Conservation (phyloP, 305 asterid species). For the Withania somnifera region DNA sequence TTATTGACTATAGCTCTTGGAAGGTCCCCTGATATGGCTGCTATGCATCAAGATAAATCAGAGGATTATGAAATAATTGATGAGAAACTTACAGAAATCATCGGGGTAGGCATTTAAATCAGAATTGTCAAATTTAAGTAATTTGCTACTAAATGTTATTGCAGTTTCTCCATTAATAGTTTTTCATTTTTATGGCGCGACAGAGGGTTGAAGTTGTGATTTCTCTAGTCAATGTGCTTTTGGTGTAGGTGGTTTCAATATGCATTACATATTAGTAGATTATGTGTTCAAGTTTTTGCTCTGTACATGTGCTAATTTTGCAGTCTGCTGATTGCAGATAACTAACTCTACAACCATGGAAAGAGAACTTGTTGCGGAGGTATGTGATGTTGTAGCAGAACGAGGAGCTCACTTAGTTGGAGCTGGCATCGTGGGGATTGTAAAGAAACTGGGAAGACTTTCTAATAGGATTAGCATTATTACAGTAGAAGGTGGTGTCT, state of each 20-base stretch:
- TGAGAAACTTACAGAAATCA: constrained; percentile 47
- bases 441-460: constrained; percentile 52
- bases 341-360: constrained; percentile 31
- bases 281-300: neutral
- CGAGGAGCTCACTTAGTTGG: constrained; percentile 81
- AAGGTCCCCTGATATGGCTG: constrained; percentile 71
- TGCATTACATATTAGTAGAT: neutral
- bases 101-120: constrained; percentile 24
- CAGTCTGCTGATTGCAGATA: constrained; percentile 29
- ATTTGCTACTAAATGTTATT: neutral
- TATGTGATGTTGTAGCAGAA: constrained; percentile 68
- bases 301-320: neutral
- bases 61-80: constrained; percentile 53
- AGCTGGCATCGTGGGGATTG: constrained; percentile 64
- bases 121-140: neutral
- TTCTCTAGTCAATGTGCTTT: neutral
- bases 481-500: constrained; percentile 59
- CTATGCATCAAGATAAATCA: constrained; percentile 84
- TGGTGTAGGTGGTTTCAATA: neutral
- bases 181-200: neutral
- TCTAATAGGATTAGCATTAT: constrained; percentile 43
- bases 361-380: constrained; percentile 53
- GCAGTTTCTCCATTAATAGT: neutral
- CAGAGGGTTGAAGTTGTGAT: neutral
- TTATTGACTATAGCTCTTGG: neutral